phyloP scores from a whole-genome alignment of 352 stramenopile genomes.

The Globisporangium viniferum region DNA sequence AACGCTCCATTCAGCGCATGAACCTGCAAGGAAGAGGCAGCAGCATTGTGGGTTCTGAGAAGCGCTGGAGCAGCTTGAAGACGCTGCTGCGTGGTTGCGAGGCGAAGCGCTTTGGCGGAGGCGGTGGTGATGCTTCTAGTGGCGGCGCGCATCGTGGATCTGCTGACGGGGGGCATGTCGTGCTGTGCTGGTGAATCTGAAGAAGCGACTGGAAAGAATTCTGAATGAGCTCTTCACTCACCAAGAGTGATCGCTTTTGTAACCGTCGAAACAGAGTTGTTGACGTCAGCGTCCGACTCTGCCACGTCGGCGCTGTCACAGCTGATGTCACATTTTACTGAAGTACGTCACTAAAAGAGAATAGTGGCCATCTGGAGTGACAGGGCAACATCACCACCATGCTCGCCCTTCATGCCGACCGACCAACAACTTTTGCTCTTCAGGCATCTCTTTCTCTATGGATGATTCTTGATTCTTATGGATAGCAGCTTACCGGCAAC shows the following conservation, averaged over 20 bases:
- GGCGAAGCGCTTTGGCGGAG: slow-evolving; percentile 60
- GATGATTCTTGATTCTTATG: neutral
- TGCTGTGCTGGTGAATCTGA: neutral
- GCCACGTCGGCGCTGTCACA: neutral
- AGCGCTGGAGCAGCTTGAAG: slow-evolving; percentile 54
- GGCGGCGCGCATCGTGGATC: neutral
- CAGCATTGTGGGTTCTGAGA: slow-evolving; percentile 35
- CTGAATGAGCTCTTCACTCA: neutral
- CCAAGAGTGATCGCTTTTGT: too few species aligned
- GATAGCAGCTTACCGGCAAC: too few species aligned
- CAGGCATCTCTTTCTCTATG: neutral
- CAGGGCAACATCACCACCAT: too few species aligned
- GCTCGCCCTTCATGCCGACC: too few species aligned
- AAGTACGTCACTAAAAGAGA: too few species aligned
- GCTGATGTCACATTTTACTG: too few species aligned
- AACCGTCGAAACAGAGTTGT: neutral
- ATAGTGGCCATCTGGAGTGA: too few species aligned
- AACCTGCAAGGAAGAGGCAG: neutral
- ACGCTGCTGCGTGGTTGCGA: slow-evolving; percentile 66
- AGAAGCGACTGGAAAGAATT: neutral
- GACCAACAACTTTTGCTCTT: too few species aligned
- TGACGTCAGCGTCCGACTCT: neutral
- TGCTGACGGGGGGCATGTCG: neutral
- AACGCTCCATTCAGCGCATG: neutral
- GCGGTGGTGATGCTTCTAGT: slow-evolving; percentile 26